Conservation (phyloP, 2,329 filamentous ascomycete genomes). For the Allantophomopsis lycopodina region DNA sequence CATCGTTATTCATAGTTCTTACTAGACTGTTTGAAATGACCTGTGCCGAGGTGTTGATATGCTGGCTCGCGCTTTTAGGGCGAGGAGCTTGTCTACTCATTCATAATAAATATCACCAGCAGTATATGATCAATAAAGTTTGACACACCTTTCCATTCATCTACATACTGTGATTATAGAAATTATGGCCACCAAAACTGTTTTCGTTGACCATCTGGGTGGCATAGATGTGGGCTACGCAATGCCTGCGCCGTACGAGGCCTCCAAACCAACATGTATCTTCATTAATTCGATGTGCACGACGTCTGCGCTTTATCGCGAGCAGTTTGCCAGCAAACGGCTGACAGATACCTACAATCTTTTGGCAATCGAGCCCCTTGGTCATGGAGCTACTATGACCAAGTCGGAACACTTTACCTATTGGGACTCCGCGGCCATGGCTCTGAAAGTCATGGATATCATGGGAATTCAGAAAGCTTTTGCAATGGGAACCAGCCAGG, state of each 20-base stretch:
- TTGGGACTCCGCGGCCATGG: constrained; percentile 38
- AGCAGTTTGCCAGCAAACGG: constrained; percentile 24
- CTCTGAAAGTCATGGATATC: constrained; percentile 38
- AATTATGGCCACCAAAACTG: constrained; percentile 8
- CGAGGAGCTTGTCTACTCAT: no score
- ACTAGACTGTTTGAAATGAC: no score
- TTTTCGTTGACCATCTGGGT: constrained; percentile 31
- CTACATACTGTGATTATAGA: no score
- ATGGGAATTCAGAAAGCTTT: constrained; percentile 31
- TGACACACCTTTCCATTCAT: no score
- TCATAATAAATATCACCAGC: no score
- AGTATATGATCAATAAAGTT: no score
- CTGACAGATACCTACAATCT: constrained; percentile 30
- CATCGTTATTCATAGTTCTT: no score
- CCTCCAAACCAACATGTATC: constrained; percentile 33
- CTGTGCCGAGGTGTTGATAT: no score
- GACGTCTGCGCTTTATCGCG: constrained; percentile 28
- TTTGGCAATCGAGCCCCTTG: constrained; percentile 35
- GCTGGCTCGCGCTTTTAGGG: no score
- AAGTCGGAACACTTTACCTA: constrained; percentile 34
- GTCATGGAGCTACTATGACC: constrained; percentile 32
- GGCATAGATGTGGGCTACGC: constrained; percentile 31
- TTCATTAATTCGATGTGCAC: constrained; percentile 39
- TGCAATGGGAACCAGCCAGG: constrained; percentile 35
- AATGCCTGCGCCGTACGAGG: constrained; percentile 26